A percentile compares a stretch with the other conserved stretches of the same genome.
phyloP scores from a whole-genome alignment of 352 stramenopile species.

The Phytophthora fragariaefolia region DNA sequence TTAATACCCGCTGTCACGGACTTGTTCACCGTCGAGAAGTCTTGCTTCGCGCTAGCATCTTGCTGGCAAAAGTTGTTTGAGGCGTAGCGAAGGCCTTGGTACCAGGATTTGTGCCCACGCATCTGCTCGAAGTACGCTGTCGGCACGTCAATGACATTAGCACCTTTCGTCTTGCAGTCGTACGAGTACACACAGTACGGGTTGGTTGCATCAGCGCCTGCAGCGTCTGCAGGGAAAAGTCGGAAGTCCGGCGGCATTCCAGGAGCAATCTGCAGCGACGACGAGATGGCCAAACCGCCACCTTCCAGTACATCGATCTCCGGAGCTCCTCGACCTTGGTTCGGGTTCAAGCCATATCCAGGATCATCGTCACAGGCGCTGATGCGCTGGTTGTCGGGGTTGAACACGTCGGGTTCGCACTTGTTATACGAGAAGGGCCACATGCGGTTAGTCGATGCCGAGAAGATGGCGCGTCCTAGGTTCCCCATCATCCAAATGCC shows the following conservation, averaged over 20 bases:
- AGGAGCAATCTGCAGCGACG: slow-evolving; percentile 88
- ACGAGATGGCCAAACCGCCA: slow-evolving; percentile 81
- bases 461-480: slow-evolving; percentile 92
- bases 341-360: slow-evolving; percentile 90
- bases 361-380: slow-evolving; percentile 88
- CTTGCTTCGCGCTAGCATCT: slow-evolving; percentile 30
- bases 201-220: slow-evolving; percentile 25
- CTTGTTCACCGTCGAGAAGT: slow-evolving; percentile 36
- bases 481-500: slow-evolving; percentile 96
- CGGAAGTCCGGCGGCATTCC: slow-evolving; percentile 71
- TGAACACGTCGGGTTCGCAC: slow-evolving; percentile 71
- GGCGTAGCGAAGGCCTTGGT: slow-evolving; percentile 60
- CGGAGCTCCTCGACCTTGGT: slow-evolving; percentile 84
- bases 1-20: slow-evolving; percentile 40
- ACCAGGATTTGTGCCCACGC: slow-evolving; percentile 61
- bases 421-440: slow-evolving; percentile 95
- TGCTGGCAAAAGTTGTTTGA: slow-evolving; percentile 52
- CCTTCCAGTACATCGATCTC: slow-evolving; percentile 96
- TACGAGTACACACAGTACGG: slow-evolving; percentile 59
- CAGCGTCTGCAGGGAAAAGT: slow-evolving; percentile 52
- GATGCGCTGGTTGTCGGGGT: slow-evolving; percentile 50
- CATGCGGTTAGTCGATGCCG: slow-evolving; percentile 89
- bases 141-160: slow-evolving; percentile 58
- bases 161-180: slow-evolving; percentile 57
- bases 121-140: slow-evolving; percentile 43